Conservation (phyloP, 306 rosid species). For the Morella rubra region DNA sequence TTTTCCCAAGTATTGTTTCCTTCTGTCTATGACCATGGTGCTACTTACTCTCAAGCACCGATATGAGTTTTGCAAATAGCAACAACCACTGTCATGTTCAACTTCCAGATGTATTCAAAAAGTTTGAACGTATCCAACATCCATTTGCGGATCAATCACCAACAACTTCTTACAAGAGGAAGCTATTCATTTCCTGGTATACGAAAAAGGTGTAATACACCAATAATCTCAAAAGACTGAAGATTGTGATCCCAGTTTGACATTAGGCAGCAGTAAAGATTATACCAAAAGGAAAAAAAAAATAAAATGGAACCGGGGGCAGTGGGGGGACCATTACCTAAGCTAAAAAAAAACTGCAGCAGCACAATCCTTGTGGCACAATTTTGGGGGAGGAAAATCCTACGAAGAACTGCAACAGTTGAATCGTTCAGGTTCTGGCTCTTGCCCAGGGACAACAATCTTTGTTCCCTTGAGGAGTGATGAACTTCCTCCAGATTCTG, state of each 20-base stretch:
- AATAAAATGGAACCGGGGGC: too few species aligned
- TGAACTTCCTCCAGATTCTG: constrained; percentile 54
- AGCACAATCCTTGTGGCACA: constrained; percentile 15
- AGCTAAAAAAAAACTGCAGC: constrained; percentile 18
- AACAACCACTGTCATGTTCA: constrained; percentile 15
- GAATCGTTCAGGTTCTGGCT: constrained; percentile 47
- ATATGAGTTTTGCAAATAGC: not conserved
- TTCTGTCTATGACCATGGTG: too few species aligned
- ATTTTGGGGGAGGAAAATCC: constrained; percentile 19
- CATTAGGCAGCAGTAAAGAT: constrained; percentile 6
- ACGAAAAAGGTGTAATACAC: not conserved
- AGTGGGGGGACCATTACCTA: constrained; percentile 31
- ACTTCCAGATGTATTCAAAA: not conserved
- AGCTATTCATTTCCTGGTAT: constrained; percentile 4
- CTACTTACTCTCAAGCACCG: too few species aligned
- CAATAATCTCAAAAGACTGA: constrained; percentile 6
- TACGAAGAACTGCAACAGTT: constrained; percentile 63
- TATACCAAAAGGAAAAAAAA: not conserved
- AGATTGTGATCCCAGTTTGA: constrained; percentile 10
- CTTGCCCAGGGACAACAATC: constrained; percentile 56
- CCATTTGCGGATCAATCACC: constrained; percentile 11
- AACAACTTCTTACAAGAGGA: constrained; percentile 15
- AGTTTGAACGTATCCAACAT: not conserved
- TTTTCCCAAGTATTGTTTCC: too few species aligned
- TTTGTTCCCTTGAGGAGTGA: constrained; percentile 66